Conservation (phyloP, 768 basidiomycete genomes). For the Suillus brevipes region DNA sequence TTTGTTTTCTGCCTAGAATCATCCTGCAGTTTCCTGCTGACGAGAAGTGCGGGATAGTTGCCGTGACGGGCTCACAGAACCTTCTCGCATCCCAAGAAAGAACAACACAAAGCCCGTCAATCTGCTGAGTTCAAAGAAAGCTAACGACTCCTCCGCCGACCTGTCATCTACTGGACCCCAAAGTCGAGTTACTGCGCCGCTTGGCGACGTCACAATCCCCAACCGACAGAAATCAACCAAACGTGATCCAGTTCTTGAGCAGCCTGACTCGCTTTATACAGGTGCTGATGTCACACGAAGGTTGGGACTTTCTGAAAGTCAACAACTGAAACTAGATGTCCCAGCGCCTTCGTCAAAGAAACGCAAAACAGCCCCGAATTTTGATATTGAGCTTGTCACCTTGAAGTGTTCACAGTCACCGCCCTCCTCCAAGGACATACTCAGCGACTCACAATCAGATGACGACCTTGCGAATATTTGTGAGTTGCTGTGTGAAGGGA, state of each 20-base stretch:
- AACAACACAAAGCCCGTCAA: slow-evolving; percentile 19
- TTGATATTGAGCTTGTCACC: slow-evolving; percentile 49
- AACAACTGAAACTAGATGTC: slow-evolving; percentile 45
- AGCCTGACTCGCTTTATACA: slow-evolving; percentile 46
- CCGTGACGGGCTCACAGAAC: slow-evolving; percentile 63
- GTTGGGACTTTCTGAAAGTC: slow-evolving; percentile 38
- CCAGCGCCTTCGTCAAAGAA: slow-evolving; percentile 6
- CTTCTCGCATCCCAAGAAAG: slow-evolving; percentile 42
- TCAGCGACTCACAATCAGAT: slow-evolving; percentile 42
- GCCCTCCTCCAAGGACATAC: slow-evolving; percentile 18
- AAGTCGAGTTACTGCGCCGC: neutral
- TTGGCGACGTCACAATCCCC: slow-evolving; percentile 8
- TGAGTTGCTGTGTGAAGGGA: slow-evolving; percentile 34
- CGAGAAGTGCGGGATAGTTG: slow-evolving; percentile 49
- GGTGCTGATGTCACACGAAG: slow-evolving; percentile 42
- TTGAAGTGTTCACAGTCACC: slow-evolving; percentile 24
- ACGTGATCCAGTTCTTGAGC: slow-evolving; percentile 34
- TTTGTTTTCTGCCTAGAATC: slow-evolving; percentile 5
- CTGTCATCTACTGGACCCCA: neutral
- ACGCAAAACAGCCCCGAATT: slow-evolving; percentile 39
- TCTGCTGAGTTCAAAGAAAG: slow-evolving; percentile 1
- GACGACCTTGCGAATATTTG: slow-evolving; percentile 36
- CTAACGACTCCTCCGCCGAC: neutral
- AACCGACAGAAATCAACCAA: slow-evolving; percentile 25
- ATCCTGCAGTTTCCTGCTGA: neutral